Percentiles rank a stretch among this genome's conserved stretches.
These are phyloP conservation scores for Knoxia roxburghii DNA, from an alignment of 257 asterid genomes.

Conservation along the genomic window DNA sequence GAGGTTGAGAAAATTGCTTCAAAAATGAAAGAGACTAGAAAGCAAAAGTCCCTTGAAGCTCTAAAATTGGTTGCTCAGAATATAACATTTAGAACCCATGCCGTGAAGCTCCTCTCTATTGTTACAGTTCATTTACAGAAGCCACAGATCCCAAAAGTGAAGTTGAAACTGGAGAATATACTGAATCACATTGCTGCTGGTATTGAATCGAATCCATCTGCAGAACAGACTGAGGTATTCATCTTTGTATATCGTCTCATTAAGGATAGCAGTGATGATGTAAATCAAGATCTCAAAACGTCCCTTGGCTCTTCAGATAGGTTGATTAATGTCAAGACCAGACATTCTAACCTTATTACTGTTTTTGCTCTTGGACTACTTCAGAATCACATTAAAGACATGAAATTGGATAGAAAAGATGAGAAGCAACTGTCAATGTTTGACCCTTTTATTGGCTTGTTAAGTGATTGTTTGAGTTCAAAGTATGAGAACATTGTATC, in stretches of 20 bases:
- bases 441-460: constrained; percentile 64
- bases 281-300: constrained; percentile 29
- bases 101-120: constrained; percentile 60
- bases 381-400: constrained; percentile 55
- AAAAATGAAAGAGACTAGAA: constrained; percentile 92
- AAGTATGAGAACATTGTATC: constrained; percentile 63
- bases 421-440: constrained; percentile 47
- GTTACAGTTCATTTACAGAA: constrained; percentile 57
- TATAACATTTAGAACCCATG: constrained; percentile 74
- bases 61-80: constrained; percentile 77
- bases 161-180: constrained; percentile 75
- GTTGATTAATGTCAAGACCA: constrained; percentile 47
- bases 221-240: constrained; percentile 59
- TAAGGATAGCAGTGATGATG: constrained; percentile 51
- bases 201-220: constrained; percentile 72
- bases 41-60: constrained; percentile 81
- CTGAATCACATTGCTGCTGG: constrained; percentile 71
- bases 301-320: constrained; percentile 21
- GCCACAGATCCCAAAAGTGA: constrained; percentile 65
- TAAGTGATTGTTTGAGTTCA: constrained; percentile 68
- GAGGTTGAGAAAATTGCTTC: constrained; percentile 96
- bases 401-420: constrained; percentile 49
- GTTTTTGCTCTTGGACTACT: constrained; percentile 73
- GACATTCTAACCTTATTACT: constrained; percentile 62
- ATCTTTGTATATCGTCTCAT: constrained; percentile 60